Percentiles rank a stretch among this genome's conserved stretches.
phyloP scores from a whole-genome alignment of 2,329 filamentous ascomycete genomes.

The Arthrobotrys musiformis region DNA sequence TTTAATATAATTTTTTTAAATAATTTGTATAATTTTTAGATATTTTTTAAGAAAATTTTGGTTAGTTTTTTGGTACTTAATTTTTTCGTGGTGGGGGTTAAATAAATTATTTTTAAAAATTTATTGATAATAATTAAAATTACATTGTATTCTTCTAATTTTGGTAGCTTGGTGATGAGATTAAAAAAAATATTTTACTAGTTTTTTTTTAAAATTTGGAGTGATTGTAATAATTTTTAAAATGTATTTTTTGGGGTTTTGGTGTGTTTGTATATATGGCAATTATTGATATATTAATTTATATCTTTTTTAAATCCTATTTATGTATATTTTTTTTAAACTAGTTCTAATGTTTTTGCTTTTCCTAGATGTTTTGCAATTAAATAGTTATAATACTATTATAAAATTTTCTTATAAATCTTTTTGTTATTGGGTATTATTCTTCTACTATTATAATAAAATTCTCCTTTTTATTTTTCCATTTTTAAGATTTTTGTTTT shows the following conservation, averaged over 20 bases:
- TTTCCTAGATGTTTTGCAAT: not conserved
- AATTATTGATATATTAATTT: not conserved
- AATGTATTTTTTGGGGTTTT: not conserved
- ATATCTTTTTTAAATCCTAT: not conserved
- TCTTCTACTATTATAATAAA: not conserved
- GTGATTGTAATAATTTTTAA: not conserved
- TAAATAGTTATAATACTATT: not conserved
- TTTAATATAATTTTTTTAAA: not conserved
- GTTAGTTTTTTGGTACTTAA: too few species aligned
- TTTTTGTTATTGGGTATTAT: conserved; percentile 4
- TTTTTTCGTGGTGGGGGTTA: not conserved
- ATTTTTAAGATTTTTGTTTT: too few species aligned
- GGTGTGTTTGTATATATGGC: not conserved
- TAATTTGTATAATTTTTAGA: not conserved
- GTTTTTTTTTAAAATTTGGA: not conserved
- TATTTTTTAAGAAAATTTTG: not conserved
- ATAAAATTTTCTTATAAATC: conserved; percentile 6
- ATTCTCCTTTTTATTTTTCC: not conserved
- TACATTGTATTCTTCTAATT: not conserved
- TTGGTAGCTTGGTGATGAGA: not conserved
- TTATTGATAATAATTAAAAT: not conserved
- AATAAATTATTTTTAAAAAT: not conserved
- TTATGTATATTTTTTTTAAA: too few species aligned
- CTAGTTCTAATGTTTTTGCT: not conserved
- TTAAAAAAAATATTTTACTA: too few species aligned